Base-by-base conservation (phyloP, 345 rosid species). In the Raphanus sativus region DNA sequence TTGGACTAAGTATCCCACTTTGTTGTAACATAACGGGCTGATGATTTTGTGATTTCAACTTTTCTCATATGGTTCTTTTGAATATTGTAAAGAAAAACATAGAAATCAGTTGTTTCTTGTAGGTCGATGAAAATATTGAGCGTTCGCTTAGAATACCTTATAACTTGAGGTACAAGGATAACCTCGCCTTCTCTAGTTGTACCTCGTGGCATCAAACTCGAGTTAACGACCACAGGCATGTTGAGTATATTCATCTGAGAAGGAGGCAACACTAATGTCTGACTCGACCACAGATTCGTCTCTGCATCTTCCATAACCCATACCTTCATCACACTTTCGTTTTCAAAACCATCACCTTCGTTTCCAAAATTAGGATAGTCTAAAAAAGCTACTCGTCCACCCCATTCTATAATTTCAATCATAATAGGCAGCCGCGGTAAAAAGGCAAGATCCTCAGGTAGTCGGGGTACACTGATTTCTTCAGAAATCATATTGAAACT, bases 401-500 rank as follows among this genome's bases (percentile, higher is more conserved):
- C 58, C 24, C 24, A 52, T 15, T 52, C 58, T 52, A 52, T 3
- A 52, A 52, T 15, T 5, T 52, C 58, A 5, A 5, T 15, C 24
- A 52, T 5, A 16, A 52, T 15, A 52, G 21, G 58, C 8, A 52
- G 8, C 24, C 8, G 58, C 54, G 17, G 6, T 17, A 2, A 1
- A 5, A 52, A 52, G 58, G 0, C 15, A 2, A 15, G 58, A 52
- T 52, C 58, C 24, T 52, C 24, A 52, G 58, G 58, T 52, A 52
- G 9, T 15, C 16, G 24, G 58, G 24, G 24, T 15, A 52, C 58
- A 52, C 58, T 52, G 56, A 71, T 40, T 60, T 71, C 58, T 42
- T 71, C 75, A 60, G 75, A 72, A 29, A 3, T 10, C 4, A 62
- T 29, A 29, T 72, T 42, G 11, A 71, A 72, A 72, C 4, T 62